phyloP scores from a whole-genome alignment of 768 basidiomycete genomes.

The Suillus spraguei region DNA sequence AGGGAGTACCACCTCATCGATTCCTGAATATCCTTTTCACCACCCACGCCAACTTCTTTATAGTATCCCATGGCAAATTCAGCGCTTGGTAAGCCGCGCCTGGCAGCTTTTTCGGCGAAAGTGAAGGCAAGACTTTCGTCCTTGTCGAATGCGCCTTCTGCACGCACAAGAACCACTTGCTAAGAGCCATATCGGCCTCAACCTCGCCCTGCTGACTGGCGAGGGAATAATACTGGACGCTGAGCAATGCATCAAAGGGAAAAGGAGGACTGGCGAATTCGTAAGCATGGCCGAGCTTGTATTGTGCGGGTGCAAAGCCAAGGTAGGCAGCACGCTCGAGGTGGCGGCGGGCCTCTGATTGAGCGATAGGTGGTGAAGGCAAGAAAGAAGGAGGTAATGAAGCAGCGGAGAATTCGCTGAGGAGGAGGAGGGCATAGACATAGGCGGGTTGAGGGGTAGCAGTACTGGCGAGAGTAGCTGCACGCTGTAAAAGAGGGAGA shows the following conservation, averaged over 20 bases:
- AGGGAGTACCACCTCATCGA: conserved; percentile 80
- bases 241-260: conserved; percentile 85
- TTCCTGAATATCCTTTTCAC: conserved; percentile 56
- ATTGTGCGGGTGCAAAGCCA: conserved; percentile 83
- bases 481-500: conserved; percentile 71
- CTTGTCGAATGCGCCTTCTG: conserved; percentile 75
- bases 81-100: conserved; percentile 74
- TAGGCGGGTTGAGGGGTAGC: conserved; percentile 89
- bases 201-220: conserved; percentile 85
- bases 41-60: conserved; percentile 88
- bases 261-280: conserved; percentile 88
- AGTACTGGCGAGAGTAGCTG: conserved; percentile 73
- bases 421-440: conserved; percentile 84
- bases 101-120: conserved; percentile 87
- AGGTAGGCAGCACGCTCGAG: conserved; percentile 87
- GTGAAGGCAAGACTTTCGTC: conserved; percentile 84
- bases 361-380: conserved; percentile 44
- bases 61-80: conserved; percentile 98
- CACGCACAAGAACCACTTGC: conserved; percentile 96
- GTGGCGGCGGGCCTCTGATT: conserved; percentile 67
- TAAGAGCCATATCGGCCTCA: conserved; percentile 96
- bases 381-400: conserved; percentile 55
- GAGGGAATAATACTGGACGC: conserved; percentile 87
- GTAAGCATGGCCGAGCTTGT: conserved; percentile 90
- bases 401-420: conserved; percentile 78